Evolutionary conservation across 495 filamentous ascomycete species (phyloP).

Genomic region (Endocarpon pusillum): DNA sequence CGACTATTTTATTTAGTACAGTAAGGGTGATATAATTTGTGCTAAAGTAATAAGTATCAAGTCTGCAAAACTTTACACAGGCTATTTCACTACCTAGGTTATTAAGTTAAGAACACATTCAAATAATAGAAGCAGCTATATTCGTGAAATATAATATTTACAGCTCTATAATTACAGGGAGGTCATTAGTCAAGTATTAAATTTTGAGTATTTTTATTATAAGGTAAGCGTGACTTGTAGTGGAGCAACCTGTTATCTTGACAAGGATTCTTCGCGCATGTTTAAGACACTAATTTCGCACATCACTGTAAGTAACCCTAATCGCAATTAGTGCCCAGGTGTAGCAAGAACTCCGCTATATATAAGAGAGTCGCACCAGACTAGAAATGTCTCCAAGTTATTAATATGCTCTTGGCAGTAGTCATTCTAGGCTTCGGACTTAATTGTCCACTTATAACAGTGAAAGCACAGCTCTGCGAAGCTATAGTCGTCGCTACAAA

Average conservation of each 20-base stretch:
- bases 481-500: constrained; percentile 4
- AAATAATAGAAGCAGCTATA: no score
- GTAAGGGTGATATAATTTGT: no score
- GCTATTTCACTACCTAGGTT: no score
- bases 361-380: constrained; percentile 9
- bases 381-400: constrained; percentile 5
- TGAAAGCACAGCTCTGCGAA: constrained; percentile 12
- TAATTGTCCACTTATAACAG: constrained; percentile 11
- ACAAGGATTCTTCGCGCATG: no score
- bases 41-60: no score
- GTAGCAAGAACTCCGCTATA: constrained; percentile 6
- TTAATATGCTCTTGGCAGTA: constrained; percentile 9
- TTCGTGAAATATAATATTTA: no score
- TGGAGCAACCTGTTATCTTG: no score
- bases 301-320: no score
- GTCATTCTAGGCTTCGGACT: constrained; percentile 4
- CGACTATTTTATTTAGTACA: no score
- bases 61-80: no score
- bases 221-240: no score
- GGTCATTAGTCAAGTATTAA: neutral
- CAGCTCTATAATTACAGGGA: neutral
- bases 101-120: neutral
- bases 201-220: neutral
- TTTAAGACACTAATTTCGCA: constrained; percentile 3
- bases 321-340: constrained; percentile 6